Evolutionary conservation across 441 rosid species (phyloP), one percentile per base, ranked within the genome.

Genomic region (Adansonia gregorii): DNA sequence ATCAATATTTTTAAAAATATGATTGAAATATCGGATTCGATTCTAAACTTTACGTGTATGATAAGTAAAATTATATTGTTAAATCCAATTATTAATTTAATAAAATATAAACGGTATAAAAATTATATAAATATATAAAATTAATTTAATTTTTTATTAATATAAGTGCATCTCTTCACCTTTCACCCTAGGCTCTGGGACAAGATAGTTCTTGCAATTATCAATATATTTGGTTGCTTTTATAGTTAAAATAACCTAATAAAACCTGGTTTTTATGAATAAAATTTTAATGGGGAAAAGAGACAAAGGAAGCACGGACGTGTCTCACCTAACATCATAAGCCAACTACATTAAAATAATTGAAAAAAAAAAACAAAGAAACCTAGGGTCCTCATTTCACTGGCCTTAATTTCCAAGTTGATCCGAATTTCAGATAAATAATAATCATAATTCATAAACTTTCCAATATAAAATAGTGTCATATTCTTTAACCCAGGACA

Each of bases 201-300:
- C 75, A 82, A 65, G 81, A 78, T 81, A 79, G 82, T 81, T 83
- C 82, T 76, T 80, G 67, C 82, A n/a, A 72, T 72, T 54, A 71
- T 73, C 41, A 41, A 11, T 73, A 80, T 27, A 77, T 27, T 39
- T 49, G 3, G 15, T 39, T 76, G 68, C 73, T 56, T 80, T 49
- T 31, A 2, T 71, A 27, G 45, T 24, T 61, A 31, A 31, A 61
- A 56, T 45, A 17, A 68, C 20, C 17, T 8, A 19, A 43, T 67
- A 41, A 8, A 67, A 17, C 31, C 49, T 8, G 31, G 6, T 31
- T 67, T 67, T 67, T 67, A 12, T 67, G 56, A 56, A 67, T 67
- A 39, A 67, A 43, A 45, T 67, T 63, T 35, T 67, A 43, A 43
- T 67, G 12, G 22, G 49, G 8, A 6, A 43, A n/a, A 27, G 2